These are phyloP conservation scores for Lignosus rhinocerotis DNA, from an alignment of 1,284 basidiomycete species.

Conservation along the genomic window DNA sequence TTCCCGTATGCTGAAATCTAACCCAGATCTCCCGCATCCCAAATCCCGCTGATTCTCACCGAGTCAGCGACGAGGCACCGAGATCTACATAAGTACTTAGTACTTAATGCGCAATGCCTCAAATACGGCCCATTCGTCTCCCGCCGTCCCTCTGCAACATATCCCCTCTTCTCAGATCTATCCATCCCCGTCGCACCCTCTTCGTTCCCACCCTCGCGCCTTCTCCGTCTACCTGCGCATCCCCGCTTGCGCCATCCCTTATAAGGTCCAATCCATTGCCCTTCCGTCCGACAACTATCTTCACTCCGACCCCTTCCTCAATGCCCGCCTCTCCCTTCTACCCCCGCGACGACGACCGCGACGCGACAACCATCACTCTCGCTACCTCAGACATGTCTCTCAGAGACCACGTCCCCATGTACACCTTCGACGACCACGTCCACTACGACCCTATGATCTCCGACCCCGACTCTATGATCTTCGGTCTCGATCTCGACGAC, in stretches of 20 bases:
- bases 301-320: conserved; percentile 25
- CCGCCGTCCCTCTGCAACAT: conserved; percentile 24
- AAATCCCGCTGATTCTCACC: conserved; percentile 24
- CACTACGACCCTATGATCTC: conserved; percentile 34
- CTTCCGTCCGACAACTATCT: conserved; percentile 25
- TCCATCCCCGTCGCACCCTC: conserved; percentile 21
- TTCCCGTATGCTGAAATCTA: conserved; percentile 20
- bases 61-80: conserved; percentile 26
- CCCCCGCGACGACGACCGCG: conserved; percentile 33
- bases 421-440: conserved; percentile 48
- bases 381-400: conserved; percentile 39
- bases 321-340: conserved; percentile 34
- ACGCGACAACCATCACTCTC: conserved; percentile 32
- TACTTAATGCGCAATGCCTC: conserved; percentile 25
- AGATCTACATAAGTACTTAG: no score
- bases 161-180: conserved; percentile 20
- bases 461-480: conserved; percentile 56
- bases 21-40: conserved; percentile 19
- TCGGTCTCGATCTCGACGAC: conserved; percentile 67
- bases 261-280: conserved; percentile 26
- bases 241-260: conserved; percentile 27
- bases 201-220: conserved; percentile 22
- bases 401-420: conserved; percentile 43
- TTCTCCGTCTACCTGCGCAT: conserved; percentile 20
- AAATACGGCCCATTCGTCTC: conserved; percentile 22